Evolutionary conservation across 169 alveolate genomes (phyloP).

Genomic region (Cryptosporidium canis): DNA sequence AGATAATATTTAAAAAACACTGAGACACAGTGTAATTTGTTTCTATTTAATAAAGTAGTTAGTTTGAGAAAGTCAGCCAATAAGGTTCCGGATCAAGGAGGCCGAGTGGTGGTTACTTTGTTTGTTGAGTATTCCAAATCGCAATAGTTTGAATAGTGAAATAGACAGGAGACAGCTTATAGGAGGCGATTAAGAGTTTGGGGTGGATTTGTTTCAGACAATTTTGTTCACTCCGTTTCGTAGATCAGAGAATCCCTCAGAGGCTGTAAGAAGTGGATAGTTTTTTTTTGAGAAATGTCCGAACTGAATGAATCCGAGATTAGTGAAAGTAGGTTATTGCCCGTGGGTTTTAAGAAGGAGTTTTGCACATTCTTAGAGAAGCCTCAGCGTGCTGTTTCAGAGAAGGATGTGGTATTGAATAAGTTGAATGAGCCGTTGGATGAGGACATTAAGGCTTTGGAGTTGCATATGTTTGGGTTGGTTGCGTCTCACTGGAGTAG

Average conservation of each 20-base stretch:
- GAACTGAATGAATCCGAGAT: neutral
- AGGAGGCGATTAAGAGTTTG: too few relatives aligned
- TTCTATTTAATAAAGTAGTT: neutral
- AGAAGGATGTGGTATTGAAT: neutral
- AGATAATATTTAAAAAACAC: neutral
- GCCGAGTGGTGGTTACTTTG: neutral
- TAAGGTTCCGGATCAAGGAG: neutral
- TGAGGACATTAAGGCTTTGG: constrained; percentile 65
- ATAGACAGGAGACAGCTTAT: too few relatives aligned
- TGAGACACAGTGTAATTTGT: neutral
- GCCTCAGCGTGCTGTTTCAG: constrained; percentile 10
- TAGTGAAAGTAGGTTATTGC: constrained; percentile 27
- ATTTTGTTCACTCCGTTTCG: too few relatives aligned
- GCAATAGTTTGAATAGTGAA: too few relatives aligned
- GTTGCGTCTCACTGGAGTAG: constrained; percentile 64
- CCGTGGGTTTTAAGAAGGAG: constrained; percentile 49
- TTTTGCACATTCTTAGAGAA: constrained; percentile 56
- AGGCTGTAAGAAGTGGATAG: too few relatives aligned
- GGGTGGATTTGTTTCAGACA: too few relatives aligned
- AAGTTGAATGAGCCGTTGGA: constrained; percentile 57
- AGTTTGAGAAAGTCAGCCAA: neutral
- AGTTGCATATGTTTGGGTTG: constrained; percentile 63
- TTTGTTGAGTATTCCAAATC: too few relatives aligned
- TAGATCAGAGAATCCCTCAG: too few relatives aligned
- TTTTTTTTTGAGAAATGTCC: neutral